Evolutionary conservation across 78 protist species (phyloP).

Genomic region (Isochrysis galbana): DNA sequence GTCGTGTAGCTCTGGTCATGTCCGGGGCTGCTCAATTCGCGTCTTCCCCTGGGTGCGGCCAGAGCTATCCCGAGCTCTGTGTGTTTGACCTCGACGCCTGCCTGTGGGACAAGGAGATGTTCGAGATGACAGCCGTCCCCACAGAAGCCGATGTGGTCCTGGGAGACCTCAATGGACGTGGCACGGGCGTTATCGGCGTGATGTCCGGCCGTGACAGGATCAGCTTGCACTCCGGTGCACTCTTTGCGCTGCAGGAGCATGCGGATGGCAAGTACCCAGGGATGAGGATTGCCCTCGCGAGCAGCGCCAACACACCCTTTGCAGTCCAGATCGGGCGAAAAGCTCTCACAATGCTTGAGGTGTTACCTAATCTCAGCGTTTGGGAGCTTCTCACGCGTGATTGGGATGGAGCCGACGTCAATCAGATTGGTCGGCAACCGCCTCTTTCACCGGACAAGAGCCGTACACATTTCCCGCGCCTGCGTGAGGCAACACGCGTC

Average conservation of each 20-base stretch:
- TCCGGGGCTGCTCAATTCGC: too few species aligned
- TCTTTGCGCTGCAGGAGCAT: conserved; percentile 31
- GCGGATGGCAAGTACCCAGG: not conserved
- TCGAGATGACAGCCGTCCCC: not conserved
- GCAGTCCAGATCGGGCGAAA: not conserved
- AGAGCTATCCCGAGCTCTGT: conserved; percentile 22
- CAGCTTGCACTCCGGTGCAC: conserved; percentile 9
- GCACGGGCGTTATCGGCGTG: conserved; percentile 28
- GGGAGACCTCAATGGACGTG: conserved; percentile 6
- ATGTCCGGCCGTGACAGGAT: not conserved
- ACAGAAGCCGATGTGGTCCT: not conserved
- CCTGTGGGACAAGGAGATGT: conserved; percentile 27
- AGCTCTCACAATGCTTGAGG: conserved; percentile 27
- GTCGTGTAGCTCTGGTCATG: too few species aligned
- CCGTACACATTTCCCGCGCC: conserved; percentile 35
- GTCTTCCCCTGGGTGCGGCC: too few species aligned
- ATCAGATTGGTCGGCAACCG: not conserved
- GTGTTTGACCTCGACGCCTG: conserved; percentile 48
- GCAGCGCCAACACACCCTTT: not conserved
- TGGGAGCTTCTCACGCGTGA: not conserved
- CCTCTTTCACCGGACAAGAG: not conserved
- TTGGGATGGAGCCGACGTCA: not conserved
- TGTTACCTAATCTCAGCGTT: conserved; percentile 13
- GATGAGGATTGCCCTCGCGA: conserved; percentile 19
- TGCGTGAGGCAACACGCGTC: conserved; percentile 28